A percentile compares a stretch with the other conserved stretches of the same genome.
These are phyloP conservation scores for Hyparrhenia diplandra DNA, from an alignment of 176 grass and related monocot genomes.

Conservation along the genomic window DNA sequence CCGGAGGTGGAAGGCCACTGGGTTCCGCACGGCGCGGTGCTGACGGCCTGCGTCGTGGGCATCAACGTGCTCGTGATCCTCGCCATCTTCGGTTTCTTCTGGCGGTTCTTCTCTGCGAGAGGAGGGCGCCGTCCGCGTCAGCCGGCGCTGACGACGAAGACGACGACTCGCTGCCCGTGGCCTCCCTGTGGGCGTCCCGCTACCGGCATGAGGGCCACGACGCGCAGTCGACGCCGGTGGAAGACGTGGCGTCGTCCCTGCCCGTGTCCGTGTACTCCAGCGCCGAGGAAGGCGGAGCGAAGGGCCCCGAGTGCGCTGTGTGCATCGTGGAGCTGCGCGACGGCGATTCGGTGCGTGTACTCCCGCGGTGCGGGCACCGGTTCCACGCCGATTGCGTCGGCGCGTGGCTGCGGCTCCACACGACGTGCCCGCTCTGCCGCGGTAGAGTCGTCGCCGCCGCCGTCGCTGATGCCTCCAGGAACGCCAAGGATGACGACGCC, in stretches of 20 bases:
- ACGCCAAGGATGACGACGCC: conserved; percentile 12
- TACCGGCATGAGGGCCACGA: neutral
- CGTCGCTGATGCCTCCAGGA: neutral
- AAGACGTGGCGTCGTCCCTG: conserved; percentile 24
- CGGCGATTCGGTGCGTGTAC: conserved; percentile 32
- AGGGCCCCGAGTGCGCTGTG: conserved; percentile 47
- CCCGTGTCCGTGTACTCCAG: conserved; percentile 40
- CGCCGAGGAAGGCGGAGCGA: neutral
- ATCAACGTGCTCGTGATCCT: conserved; percentile 52
- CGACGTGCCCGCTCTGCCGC: conserved; percentile 71
- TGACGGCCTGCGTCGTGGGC: conserved; percentile 35
- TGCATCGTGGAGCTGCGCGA: conserved; percentile 60
- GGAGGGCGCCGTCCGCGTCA: neutral
- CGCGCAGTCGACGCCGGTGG: neutral
- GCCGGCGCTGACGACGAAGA: neutral
- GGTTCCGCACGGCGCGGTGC: conserved; percentile 23
- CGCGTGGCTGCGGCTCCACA: conserved; percentile 44
- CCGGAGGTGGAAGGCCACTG: conserved; percentile 12
- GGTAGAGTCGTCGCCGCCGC: conserved; percentile 15
- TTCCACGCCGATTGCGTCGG: conserved; percentile 66
- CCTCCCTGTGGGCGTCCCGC: conserved; percentile 14
- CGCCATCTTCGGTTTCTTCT: conserved; percentile 55
- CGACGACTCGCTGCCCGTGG: conserved; percentile 7
- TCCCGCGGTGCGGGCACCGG: conserved; percentile 47
- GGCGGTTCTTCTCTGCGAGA: conserved; percentile 54